Evolutionary conservation across 192 early-diverging fungal species (phyloP).

Genomic region (Podila clonocystis): DNA sequence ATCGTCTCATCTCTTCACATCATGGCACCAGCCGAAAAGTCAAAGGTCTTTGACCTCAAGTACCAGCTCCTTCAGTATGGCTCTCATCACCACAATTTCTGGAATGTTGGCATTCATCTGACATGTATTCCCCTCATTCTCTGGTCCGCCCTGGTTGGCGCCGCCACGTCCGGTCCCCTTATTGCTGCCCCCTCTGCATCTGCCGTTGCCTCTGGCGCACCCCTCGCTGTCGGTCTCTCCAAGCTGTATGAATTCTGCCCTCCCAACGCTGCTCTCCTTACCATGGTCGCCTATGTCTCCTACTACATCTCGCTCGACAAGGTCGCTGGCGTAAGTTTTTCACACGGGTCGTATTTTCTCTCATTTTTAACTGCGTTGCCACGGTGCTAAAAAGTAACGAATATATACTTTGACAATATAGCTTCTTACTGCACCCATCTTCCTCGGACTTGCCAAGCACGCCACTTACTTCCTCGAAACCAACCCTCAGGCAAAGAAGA

Average conservation of each 20-base stretch:
- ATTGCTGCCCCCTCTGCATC: slow-evolving; percentile 51
- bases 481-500: slow-evolving; percentile 58
- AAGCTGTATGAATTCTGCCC: slow-evolving; percentile 46
- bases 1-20: slow-evolving; percentile 6
- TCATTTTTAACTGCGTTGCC: neutral
- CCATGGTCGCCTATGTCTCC: slow-evolving; percentile 62
- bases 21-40: slow-evolving; percentile 5
- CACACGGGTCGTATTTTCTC: slow-evolving; percentile 22
- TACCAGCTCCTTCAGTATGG: slow-evolving; percentile 84
- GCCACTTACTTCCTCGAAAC: slow-evolving; percentile 69
- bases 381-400: too few species aligned
- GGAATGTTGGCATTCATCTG: slow-evolving; percentile 87
- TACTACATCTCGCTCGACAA: slow-evolving; percentile 88
- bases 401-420: slow-evolving; percentile 1
- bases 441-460: slow-evolving; percentile 69
- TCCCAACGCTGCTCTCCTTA: slow-evolving; percentile 66
- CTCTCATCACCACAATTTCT: slow-evolving; percentile 80
- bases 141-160: slow-evolving; percentile 79
- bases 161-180: slow-evolving; percentile 55
- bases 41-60: slow-evolving; percentile 80
- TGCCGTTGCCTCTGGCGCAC: slow-evolving; percentile 40
- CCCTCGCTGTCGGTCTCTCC: slow-evolving; percentile 40
- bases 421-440: slow-evolving; percentile 66
- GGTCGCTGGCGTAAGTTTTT: slow-evolving; percentile 66
- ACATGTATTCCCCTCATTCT: slow-evolving; percentile 92